Evolutionary conservation across 371 early-diverging fungal genomes (phyloP), one percentile per base, ranked within the genome.

Genomic region (Mucor irregularis): DNA sequence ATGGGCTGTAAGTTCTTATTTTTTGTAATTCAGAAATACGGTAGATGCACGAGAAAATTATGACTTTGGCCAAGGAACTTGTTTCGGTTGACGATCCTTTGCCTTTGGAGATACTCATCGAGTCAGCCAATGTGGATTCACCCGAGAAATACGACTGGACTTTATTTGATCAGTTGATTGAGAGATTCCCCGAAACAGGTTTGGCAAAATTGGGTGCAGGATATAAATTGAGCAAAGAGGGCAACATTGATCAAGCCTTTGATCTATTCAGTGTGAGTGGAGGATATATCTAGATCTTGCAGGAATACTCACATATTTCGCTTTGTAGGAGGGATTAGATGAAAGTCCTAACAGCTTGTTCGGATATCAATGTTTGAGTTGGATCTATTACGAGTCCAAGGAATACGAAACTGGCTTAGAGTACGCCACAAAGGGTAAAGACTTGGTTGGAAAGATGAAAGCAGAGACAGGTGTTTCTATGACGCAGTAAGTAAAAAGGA

Each of bases 361-460:
- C 48, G 84, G 81, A 3, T 75, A 83, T 48, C 74, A 75, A 22
- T 78, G 77, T 31, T 47, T 83, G 6, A 68, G 76, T 29, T 83
- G 78, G 81, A 71, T 83, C 26, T 80, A 84, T 33, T 69, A 80
- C 49, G 66, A 78, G 5, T 65, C 74, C 4, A 70, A 73, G 49
- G 83, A 84, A 49, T 84, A 74, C 46, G 85, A 86, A 24, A 63
- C 71, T 7, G 85, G 83, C 1, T 64, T 86, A n/a, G 85, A 83
- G 49, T 82, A 81, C 57, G 83, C 87, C 2, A 80, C 75, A 0
- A 70, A 64, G 2, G 84, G 84, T 3, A 64, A 71, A 29, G 80
- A 80, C 26, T 50, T 81, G 0, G 73, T 78, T 0, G 49, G 46
- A 4, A 71, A 76, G 14, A 31, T 64, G 6, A 61, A 55, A 6